phyloP scores from a whole-genome alignment of 208 protist species.

The Leishmania gerbilli region DNA sequence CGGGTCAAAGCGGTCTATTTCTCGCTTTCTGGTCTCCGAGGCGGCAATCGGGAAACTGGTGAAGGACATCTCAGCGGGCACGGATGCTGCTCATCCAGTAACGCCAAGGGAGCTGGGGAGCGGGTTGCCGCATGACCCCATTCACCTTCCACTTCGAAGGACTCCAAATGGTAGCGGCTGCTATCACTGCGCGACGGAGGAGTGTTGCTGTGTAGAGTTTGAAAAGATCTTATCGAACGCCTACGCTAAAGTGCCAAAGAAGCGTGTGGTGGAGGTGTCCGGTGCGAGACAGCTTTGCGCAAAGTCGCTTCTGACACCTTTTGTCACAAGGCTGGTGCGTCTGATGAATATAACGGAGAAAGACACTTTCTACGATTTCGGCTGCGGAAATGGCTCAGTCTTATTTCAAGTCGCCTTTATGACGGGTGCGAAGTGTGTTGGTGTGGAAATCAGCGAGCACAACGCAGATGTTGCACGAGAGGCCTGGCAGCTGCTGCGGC shows the following conservation, averaged over 20 bases:
- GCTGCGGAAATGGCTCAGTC: constrained; percentile 84
- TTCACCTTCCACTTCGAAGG: constrained; percentile 47
- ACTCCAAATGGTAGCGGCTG: constrained; percentile 66
- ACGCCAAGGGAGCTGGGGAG: constrained; percentile 40
- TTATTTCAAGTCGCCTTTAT: constrained; percentile 79
- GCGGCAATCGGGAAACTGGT: constrained; percentile 31
- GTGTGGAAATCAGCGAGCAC: constrained; percentile 73
- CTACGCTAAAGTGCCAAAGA: constrained; percentile 50
- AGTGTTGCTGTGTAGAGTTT: constrained; percentile 61
- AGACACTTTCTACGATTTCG: constrained; percentile 83
- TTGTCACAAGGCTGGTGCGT: constrained; percentile 69
- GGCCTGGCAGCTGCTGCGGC: constrained; percentile 50
- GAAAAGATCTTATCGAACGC: constrained; percentile 45
- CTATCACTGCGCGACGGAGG: constrained; percentile 49
- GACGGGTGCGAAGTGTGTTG: constrained; percentile 75
- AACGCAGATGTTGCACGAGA: constrained; percentile 68
- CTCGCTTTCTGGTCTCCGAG: constrained; percentile 42
- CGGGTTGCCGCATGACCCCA: constrained; percentile 54
- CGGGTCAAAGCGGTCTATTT: constrained; percentile 23
- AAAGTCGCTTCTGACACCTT: constrained; percentile 84
- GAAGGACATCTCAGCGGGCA: constrained; percentile 6
- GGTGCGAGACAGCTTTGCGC: constrained; percentile 72
- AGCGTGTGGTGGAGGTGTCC: constrained; percentile 73
- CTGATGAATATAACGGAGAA: constrained; percentile 42
- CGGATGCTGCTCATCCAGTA: constrained; percentile 15